phyloP scores from a whole-genome alignment of 139 green algal species.

The Microglena sp. region DNA sequence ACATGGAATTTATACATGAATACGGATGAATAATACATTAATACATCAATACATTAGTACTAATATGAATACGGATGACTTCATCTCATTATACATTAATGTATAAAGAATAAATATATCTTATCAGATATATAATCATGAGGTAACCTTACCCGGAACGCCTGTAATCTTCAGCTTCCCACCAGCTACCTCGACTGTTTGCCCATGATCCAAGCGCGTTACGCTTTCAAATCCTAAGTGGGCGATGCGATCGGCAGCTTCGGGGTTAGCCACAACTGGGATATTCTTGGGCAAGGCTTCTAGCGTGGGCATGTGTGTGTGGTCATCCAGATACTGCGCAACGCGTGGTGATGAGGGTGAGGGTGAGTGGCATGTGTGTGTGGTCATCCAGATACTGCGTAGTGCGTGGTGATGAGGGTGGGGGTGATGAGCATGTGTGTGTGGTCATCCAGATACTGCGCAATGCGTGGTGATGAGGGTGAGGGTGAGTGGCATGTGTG shows the following conservation, averaged over 20 bases:
- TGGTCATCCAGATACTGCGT: neutral
- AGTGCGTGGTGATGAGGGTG: neutral
- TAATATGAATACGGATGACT: no score
- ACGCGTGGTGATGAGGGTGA: neutral
- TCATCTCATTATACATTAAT: neutral
- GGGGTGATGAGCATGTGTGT: no score
- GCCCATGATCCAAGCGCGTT: conserved; percentile 38
- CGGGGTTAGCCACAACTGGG: conserved; percentile 54
- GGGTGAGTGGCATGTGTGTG: neutral
- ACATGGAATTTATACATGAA: neutral
- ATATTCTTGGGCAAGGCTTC: conserved; percentile 42
- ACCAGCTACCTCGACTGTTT: conserved; percentile 28
- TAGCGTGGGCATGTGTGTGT: conserved; percentile 69
- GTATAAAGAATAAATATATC: neutral
- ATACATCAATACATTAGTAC: no score
- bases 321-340: conserved; percentile 75
- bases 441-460: neutral
- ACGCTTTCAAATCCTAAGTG: conserved; percentile 60
- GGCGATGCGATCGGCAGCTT: conserved; percentile 38
- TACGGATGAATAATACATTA: no score
- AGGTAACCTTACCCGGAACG: conserved; percentile 29
- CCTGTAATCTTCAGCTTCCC: conserved; percentile 46
- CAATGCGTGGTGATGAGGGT: conserved; percentile 6
- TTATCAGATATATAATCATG: neutral
- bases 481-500: neutral